These are phyloP conservation scores for Withania somnifera DNA, from an alignment of 305 asterid species.

Conservation along the genomic window DNA sequence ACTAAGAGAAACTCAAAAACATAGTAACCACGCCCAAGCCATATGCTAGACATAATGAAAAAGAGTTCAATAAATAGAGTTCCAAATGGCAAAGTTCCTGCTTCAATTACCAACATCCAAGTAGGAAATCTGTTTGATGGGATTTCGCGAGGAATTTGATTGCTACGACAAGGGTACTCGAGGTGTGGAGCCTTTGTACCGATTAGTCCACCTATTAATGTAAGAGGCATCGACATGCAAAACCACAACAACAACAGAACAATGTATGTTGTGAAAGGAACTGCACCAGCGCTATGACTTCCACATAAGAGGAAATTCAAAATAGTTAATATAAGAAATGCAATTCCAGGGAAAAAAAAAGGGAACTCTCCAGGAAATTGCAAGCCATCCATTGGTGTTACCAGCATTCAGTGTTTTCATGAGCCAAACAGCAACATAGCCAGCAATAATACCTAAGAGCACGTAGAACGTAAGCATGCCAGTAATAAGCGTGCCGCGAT, in stretches of 20 bases:
- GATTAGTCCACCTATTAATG: conserved; percentile 16
- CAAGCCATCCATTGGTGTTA: conserved; percentile 11
- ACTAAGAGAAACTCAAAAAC: conserved; percentile 25
- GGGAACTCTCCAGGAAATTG: conserved; percentile 21
- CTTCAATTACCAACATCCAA: conserved; percentile 19
- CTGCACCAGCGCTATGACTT: conserved; percentile 23
- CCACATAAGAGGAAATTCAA: conserved; percentile 25
- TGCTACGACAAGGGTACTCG: conserved; percentile 18
- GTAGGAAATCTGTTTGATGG: conserved; percentile 20
- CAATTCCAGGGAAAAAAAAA: conserved; percentile 23
- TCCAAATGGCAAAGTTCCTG: conserved; percentile 27
- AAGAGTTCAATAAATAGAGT: conserved; percentile 24
- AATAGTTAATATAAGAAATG: conserved; percentile 8
- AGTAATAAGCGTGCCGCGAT: conserved; percentile 16
- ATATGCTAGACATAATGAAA: conserved; percentile 28
- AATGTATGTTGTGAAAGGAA: conserved; percentile 17
- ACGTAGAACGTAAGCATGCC: conserved; percentile 23
- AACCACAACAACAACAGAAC: conserved; percentile 21
- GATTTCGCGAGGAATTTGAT: conserved; percentile 23
- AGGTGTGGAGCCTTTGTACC: conserved; percentile 10
- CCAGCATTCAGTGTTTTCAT: conserved; percentile 14
- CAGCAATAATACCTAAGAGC: conserved; percentile 20
- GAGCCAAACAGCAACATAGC: conserved; percentile 23
- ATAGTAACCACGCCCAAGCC: conserved; percentile 25
- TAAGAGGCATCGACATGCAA: conserved; percentile 24